Base-by-base conservation (phyloP, 805 yeast species). In the Wickerhamiella bombiphila region DNA sequence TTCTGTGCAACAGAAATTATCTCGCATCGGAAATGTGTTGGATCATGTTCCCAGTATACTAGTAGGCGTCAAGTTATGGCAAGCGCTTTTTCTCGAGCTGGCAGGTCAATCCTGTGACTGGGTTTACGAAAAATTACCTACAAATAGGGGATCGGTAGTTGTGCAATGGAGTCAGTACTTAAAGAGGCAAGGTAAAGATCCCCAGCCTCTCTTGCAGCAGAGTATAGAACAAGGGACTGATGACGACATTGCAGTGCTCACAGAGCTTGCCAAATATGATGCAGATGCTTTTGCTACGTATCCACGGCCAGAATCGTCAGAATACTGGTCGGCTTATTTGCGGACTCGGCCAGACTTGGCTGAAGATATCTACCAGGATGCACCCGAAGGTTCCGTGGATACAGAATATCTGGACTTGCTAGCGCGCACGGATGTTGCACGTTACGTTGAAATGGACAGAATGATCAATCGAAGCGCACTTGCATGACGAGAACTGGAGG, bases 61-160 rank as follows among this genome's bases (percentile, higher is more conserved):
- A 2, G 25, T 19, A 2, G 38, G 24, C 7, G 33, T 45, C 1
- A 8, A 22, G 29, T 49, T 51, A n/a, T 49, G 50, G 15, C 54
- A 45, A 34, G 65, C 64, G 9, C 41, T 51, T 30, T 51, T 51
- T 45, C 45, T 45, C n/a, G 51, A 50, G 30, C 31, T 28, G 26
- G 39, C 40, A 14, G 49, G 49, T 9, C n/a, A n/a, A n/a, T n/a
- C n/a, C n/a, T n/a, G n/a, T n/a, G n/a, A n/a, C n/a, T n/a, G n/a
- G n/a, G n/a, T n/a, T n/a, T n/a, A n/a, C n/a, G n/a, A n/a, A n/a
- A n/a, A n/a, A n/a, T n/a, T n/a, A n/a, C n/a, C n/a, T n/a, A n/a
- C n/a, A 8, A 7, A 7, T 13, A 29, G 19, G 17, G 22, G 31
- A 2, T 37, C 39, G 6, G 32, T 33, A 4, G n/a, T n/a, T n/a